Evolutionary conservation across 768 basidiomycete genomes (phyloP).

Genomic region (Tricholoma saponaceum): DNA sequence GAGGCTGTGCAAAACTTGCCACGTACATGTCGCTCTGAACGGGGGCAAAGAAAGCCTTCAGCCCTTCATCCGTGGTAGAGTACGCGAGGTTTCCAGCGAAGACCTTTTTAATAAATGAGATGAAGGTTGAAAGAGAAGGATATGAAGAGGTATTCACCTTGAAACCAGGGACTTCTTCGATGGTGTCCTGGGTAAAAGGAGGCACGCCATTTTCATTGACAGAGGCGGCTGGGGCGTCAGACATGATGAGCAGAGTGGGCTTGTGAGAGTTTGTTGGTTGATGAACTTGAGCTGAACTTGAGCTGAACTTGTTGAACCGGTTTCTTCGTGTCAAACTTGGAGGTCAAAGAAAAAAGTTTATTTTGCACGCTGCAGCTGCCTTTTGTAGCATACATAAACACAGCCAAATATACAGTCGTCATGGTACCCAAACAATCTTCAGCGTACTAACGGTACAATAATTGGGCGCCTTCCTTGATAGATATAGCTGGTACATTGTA

Average conservation of each 20-base stretch:
- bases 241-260: slow-evolving; percentile 68
- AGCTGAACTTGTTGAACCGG: slow-evolving; percentile 72
- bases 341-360: slow-evolving; percentile 54
- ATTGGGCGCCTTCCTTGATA: no score
- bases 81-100: slow-evolving; percentile 97
- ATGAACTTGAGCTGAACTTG: slow-evolving; percentile 48
- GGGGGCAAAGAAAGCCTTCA: slow-evolving; percentile 90
- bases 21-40: slow-evolving; percentile 86
- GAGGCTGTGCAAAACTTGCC: slow-evolving; percentile 41
- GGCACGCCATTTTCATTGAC: slow-evolving; percentile 81
- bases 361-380: slow-evolving; percentile 6
- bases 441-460: no score
- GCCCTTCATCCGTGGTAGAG: slow-evolving; percentile 89
- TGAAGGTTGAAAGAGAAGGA: slow-evolving; percentile 13
- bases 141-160: slow-evolving; percentile 53
- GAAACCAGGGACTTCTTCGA: slow-evolving; percentile 74
- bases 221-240: slow-evolving; percentile 86
- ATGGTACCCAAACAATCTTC: no score
- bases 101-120: slow-evolving; percentile 49
- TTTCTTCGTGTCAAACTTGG: slow-evolving; percentile 82
- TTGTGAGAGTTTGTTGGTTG: slow-evolving; percentile 46
- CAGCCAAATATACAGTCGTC: slow-evolving; percentile 36
- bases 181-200: slow-evolving; percentile 67
- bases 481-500: no score
- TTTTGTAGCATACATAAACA: slow-evolving; percentile 40